Evolutionary conservation across 192 early-diverging fungal species (phyloP), one percentile per base, ranked within the genome.

Genomic region (Coemansia sp.): DNA sequence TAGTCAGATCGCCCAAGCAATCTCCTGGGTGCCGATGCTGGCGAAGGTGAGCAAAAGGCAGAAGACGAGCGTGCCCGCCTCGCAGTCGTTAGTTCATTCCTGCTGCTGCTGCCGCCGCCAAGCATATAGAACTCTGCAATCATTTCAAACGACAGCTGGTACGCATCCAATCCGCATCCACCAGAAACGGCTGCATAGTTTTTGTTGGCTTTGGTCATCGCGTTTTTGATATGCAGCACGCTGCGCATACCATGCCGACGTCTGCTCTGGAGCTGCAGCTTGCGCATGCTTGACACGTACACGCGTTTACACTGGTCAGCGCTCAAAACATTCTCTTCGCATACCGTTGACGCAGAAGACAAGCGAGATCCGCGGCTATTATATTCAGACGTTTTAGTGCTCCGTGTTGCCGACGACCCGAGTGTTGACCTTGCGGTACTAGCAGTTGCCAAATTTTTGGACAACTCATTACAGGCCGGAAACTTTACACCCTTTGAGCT

Each of bases 341-440:
- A 65, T 41, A 71, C 61, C 7, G 74, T 71, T 55, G 74, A 71
- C 23, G 68, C 67, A 23, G 74, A 71, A 45, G 74, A 77, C 50
- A 77, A 53, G 48, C 74, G 64, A 30, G 67, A 71, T 21, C 57
- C 60, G 2, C 64, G 64, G 44, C 62, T 57, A 2, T 21, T 27
- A 17, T 60, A 73, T 27, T 62, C 40, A 0, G 37, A 1, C 2
- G 25, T 39, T 23, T 14, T 10, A 6, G 1, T 37, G 34, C 34
- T 37, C 34, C 3, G 34, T 5, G 34, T 10, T 37, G 34, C 34
- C 11, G 34, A 37, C 3, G 34, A 37, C 11, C 34, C 11, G 9
- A 37, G 9, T 1, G 34, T 24, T 18, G 19, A 2, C 23, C 21
- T 24, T 18, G 47, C 46, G 4, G 46, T 22, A 4, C 43, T 17